Evolutionary conservation across 768 basidiomycete species (phyloP), one percentile per base, ranked within the genome.

Genomic region (Cantharellus cinnabarinus): DNA sequence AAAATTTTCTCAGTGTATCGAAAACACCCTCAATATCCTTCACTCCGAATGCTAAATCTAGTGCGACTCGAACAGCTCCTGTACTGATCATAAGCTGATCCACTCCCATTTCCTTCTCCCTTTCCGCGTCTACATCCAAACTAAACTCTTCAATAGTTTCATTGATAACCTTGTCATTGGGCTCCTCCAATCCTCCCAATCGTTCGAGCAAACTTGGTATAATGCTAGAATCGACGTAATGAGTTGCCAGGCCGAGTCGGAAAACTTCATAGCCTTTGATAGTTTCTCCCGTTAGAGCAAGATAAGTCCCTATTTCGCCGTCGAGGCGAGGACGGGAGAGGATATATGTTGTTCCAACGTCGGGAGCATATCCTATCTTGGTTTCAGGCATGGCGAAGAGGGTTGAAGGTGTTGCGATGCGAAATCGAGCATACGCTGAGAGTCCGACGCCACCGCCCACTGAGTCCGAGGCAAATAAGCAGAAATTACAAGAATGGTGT

Each of bases 361-460:
- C 94, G 38, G 94, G 93, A 63, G 73, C 80, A 67, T 87, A 89
- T 50, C 85, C 86, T 65, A 91, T 90, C 66, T 85, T 86, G 7
- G 87, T 90, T 73, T 99, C 95, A 14, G 95, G 95, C 95, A 98
- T 98, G 3, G 90, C 84, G 68, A 97, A 87, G 1, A 77, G 60
- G 0, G 93, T 95, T 37, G 85, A 85, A 69, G 94, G 90, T 2
- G 94, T 98, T 2, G 93, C 93, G 59, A 99, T 78, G 61, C 95
- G 79, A 71, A 98, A 91, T 0, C 83, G 78, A 2, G 93, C 94
- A 60, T 83, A 78, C 5, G 83, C 79, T 42, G 80, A 75, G 54
- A 99, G 79, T 42, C 95, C 95, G 29, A 85, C 88, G 55, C 95
- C 95, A 58, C 95, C 95, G 52, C 95, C 95, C 84, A 97, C 90